These are phyloP conservation scores for Cylindrotheca closterium DNA, from an alignment of 108 stramenopile species.

Conservation along the genomic window DNA sequence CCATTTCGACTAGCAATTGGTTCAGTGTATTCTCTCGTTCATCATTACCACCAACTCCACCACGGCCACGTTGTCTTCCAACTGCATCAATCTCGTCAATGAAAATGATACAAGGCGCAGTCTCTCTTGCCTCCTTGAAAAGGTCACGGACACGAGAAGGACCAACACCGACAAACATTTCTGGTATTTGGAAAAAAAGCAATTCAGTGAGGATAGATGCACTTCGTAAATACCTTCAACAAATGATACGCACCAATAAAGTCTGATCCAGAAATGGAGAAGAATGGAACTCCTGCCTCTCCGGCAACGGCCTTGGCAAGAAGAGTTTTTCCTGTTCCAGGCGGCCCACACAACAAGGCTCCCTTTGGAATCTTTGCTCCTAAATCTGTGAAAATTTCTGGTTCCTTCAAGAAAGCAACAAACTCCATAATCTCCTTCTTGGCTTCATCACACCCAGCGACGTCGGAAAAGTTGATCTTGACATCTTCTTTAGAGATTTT, in stretches of 20 bases:
- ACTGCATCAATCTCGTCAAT: conserved; percentile 99
- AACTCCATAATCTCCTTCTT: conserved; percentile 96
- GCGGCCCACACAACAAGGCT: conserved; percentile 88
- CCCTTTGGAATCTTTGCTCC: conserved; percentile 96
- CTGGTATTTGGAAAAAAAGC: conserved; percentile 26
- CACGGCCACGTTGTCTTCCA: conserved; percentile 81
- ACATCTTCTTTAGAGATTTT: conserved; percentile 75
- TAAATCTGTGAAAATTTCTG: conserved; percentile 74
- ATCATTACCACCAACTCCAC: conserved; percentile 83
- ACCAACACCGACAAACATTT: conserved; percentile 95
- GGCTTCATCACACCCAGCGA: conserved; percentile 95
- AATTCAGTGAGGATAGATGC: conserved; percentile 82
- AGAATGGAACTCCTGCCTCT: conserved; percentile 97
- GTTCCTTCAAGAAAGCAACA: conserved; percentile 90
- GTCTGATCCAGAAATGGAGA: conserved; percentile 89
- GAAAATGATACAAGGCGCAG: conserved; percentile 96
- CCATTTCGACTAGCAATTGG: conserved; percentile 93
- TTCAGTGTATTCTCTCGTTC: conserved; percentile 92
- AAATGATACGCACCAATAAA: conserved; percentile 86
- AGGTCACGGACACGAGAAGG: conserved; percentile 94
- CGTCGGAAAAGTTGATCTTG: conserved; percentile 82
- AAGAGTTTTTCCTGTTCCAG: conserved; percentile 97
- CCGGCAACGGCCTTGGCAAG: conserved; percentile 97
- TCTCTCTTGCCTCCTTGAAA: conserved; percentile 88
- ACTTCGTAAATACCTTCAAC: conserved; percentile 62